Conservation (phyloP, 805 yeast genomes). For the Cyberlindnera maclurae region DNA sequence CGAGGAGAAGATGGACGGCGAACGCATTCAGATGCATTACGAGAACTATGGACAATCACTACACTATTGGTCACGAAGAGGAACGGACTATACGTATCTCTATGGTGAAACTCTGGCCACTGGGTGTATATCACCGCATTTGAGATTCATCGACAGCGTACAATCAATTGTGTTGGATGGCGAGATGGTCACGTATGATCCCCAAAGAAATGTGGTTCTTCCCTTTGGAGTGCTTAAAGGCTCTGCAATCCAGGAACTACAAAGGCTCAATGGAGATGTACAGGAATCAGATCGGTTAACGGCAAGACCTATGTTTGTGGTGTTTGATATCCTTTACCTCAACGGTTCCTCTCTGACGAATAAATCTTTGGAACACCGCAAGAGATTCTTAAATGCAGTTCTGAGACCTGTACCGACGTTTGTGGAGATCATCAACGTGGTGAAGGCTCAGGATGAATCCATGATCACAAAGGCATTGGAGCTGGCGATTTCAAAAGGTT, state of each 20-base stretch:
- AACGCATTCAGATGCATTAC: conserved; percentile 75
- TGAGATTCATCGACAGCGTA: conserved; percentile 32
- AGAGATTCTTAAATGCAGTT: conserved; percentile 39
- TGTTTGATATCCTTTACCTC: conserved; percentile 66
- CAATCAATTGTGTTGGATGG: conserved; percentile 60
- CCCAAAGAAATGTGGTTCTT: conserved; percentile 42
- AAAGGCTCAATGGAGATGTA: conserved; percentile 30
- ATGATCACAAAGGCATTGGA: conserved; percentile 53
- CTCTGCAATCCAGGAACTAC: conserved; percentile 51
- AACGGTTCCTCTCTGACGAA: conserved; percentile 60
- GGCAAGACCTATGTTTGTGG: conserved; percentile 49
- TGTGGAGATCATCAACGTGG: conserved; percentile 41
- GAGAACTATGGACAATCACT: conserved; percentile 30
- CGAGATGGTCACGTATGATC: conserved; percentile 88
- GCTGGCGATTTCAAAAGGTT: conserved; percentile 49
- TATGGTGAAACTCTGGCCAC: conserved; percentile 49
- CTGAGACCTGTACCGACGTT: conserved; percentile 32
- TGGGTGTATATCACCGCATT: conserved; percentile 50
- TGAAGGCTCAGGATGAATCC: conserved; percentile 34
- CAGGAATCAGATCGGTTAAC: conserved; percentile 25
- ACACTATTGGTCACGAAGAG: conserved; percentile 48
- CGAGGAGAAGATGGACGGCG: conserved; percentile 94
- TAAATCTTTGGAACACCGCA: conserved; percentile 49
- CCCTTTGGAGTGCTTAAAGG: conserved; percentile 80
- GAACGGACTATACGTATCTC: conserved; percentile 62